phyloP scores from a whole-genome alignment of 2,329 filamentous ascomycete genomes.

The Fusarium robinianum region DNA sequence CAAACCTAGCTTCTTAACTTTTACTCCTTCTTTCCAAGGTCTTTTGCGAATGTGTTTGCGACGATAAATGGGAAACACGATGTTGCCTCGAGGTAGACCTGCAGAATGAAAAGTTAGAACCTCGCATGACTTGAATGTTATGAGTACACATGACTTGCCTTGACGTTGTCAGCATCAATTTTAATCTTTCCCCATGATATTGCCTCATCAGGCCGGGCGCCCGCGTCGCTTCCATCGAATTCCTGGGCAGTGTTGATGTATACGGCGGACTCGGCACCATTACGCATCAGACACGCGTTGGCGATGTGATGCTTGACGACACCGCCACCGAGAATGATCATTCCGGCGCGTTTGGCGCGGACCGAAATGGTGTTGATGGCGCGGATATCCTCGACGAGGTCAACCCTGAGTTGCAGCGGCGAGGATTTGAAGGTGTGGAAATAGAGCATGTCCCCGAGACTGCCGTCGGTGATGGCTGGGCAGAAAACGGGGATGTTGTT shows the following conservation, averaged over 20 bases:
- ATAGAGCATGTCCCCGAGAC: slow-evolving; percentile 96
- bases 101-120: slow-evolving; percentile 7
- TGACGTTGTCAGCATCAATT: slow-evolving; percentile 82
- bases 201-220: slow-evolving; percentile 91
- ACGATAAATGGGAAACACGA: slow-evolving; percentile 69
- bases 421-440: slow-evolving; percentile 95
- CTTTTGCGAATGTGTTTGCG: slow-evolving; percentile 68
- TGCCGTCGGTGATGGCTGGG: slow-evolving; percentile 92
- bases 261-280: slow-evolving; percentile 94
- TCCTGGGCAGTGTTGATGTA: slow-evolving; percentile 98
- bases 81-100: slow-evolving; percentile 69
- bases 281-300: slow-evolving; percentile 96
- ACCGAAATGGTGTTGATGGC: slow-evolving; percentile 92
- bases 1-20: slow-evolving; percentile 6
- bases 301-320: slow-evolving; percentile 99
- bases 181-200: slow-evolving; percentile 99
- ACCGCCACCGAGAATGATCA: slow-evolving; percentile 93
- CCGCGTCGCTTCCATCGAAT: slow-evolving; percentile 96
- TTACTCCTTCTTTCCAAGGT: slow-evolving; percentile 35
- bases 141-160: too few relatives aligned
- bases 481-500: slow-evolving; percentile 98
- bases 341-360: slow-evolving; percentile 83
- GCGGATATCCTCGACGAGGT: slow-evolving; percentile 93
- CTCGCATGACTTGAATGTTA: too few relatives aligned
- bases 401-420: slow-evolving; percentile 78